These are phyloP conservation scores for Diutina siamensis DNA, from an alignment of 1,139 yeast genomes.

Conservation along the genomic window DNA sequence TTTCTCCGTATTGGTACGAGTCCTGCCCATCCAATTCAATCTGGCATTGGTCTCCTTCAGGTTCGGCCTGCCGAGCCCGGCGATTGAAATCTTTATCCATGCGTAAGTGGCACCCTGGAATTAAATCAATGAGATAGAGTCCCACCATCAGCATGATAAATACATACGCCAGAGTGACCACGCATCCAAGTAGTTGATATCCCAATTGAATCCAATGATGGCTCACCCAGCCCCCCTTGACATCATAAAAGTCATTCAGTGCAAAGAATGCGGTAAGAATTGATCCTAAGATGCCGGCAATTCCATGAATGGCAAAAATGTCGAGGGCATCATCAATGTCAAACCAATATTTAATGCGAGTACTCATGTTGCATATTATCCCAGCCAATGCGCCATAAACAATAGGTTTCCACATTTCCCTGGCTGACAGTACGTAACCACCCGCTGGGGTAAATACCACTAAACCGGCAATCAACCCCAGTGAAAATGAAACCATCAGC, in stretches of 20 bases:
- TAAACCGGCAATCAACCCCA: slow-evolving; percentile 33
- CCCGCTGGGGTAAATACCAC: slow-evolving; percentile 38
- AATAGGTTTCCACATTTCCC: slow-evolving; percentile 31
- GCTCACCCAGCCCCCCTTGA: slow-evolving; percentile 38
- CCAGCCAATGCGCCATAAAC: slow-evolving; percentile 32
- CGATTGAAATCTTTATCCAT: slow-evolving; percentile 16
- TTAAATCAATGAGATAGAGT: slow-evolving; percentile 28
- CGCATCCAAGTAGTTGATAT: slow-evolving; percentile 35
- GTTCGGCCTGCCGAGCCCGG: background rate
- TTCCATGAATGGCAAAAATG: slow-evolving; percentile 35
- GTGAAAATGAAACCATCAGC: slow-evolving; percentile 30
- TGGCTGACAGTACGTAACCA: slow-evolving; percentile 20
- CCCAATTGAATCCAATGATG: slow-evolving; percentile 37
- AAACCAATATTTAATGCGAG: slow-evolving; percentile 29
- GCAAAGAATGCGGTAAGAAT: slow-evolving; percentile 34
- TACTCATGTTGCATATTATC: slow-evolving; percentile 24
- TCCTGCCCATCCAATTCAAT: background rate
- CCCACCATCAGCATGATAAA: slow-evolving; percentile 25
- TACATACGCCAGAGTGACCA: slow-evolving; percentile 30
- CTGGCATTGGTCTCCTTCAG: background rate
- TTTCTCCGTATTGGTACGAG: background rate
- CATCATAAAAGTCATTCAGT: slow-evolving; percentile 10
- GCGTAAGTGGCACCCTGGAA: slow-evolving; percentile 38
- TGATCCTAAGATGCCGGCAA: slow-evolving; percentile 33
- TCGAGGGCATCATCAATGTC: slow-evolving; percentile 35